Base-by-base conservation (phyloP, 2,329 filamentous ascomycete species). In the Penicillium expansum region DNA sequence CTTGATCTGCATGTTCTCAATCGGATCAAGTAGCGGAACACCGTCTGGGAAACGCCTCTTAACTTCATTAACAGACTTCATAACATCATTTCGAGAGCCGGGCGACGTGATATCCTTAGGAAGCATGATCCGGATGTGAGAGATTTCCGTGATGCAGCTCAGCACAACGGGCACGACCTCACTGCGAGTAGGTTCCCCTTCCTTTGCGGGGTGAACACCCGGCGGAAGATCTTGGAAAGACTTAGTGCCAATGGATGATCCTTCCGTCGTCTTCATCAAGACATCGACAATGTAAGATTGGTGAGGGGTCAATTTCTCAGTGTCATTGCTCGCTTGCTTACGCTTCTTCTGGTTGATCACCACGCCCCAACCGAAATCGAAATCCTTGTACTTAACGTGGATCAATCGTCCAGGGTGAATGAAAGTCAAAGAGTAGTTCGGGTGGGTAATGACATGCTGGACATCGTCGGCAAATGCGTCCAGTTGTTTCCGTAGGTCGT, bases 321-420 rank as follows among this genome's bases (percentile, higher is more conserved):
- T 81, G 35, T 83, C 77, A 38, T 85, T 83, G 71, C 89, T 92
- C 18, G 82, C 81, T 1, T 83, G 78, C 66, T 85, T 86, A 53
- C 91, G 86, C 50, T 82, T 77, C 0, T 82, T 83, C 66, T 87
- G 88, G 67, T 91, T 89, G 45, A 95, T 84, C 20, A 97, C 86
- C 0, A 92, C 89, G 52, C 94, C 94, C 94, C 94, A 99, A 55
- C 92, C 93, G 73, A 96, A 99, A 72, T 97, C 92, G 60, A 86
- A 77, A 27, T 89, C 87, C 58, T 80, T 82, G 70, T 92, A 86
- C 72, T 92, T 93, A 68, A 99, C 88, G 62, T 89, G 88, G 32
- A 99, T 86, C 37, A 97, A 76, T 11, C 94, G 89, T n/a, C 94
- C 94, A 13, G 88, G 83, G 67, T 96, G 90, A 70, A 99, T 79